phyloP scores from a whole-genome alignment of 306 rosid species.

The Prunus davidiana region DNA sequence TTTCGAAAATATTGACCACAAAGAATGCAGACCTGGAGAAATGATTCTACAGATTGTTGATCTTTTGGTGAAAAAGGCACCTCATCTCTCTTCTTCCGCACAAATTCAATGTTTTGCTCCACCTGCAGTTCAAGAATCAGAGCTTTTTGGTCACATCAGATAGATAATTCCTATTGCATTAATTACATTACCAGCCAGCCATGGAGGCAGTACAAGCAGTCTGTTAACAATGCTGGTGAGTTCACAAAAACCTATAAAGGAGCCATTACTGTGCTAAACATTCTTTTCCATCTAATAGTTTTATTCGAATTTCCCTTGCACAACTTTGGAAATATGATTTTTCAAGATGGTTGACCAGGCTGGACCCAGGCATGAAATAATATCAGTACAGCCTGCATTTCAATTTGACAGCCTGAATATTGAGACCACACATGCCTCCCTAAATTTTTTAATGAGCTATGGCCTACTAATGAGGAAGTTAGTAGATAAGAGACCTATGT shows the following conservation, averaged over 20 bases:
- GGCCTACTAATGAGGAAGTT: not conserved
- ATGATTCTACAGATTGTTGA: constrained; percentile 62
- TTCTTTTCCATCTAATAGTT: not conserved
- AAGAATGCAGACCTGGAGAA: constrained; percentile 73
- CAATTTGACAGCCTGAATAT: not conserved
- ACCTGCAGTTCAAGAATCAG: constrained; percentile 46
- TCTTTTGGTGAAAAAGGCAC: constrained; percentile 82
- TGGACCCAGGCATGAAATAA: not conserved
- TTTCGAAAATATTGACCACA: not conserved
- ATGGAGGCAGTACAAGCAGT: not conserved
- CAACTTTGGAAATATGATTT: not conserved
- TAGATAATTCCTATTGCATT: not conserved
- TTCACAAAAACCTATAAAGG: not conserved
- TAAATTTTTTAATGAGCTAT: not conserved
- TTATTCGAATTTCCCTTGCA: not conserved
- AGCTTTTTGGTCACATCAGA: not conserved
- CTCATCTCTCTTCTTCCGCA: constrained; percentile 79
- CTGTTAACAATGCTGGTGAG: not conserved
- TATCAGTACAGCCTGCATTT: not conserved
- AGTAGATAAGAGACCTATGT: not conserved
- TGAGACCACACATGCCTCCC: not conserved
- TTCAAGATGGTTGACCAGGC: constrained; percentile 8
- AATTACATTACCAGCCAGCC: not conserved
- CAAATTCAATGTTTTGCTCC: constrained; percentile 69
- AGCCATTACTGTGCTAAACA: not conserved